A percentile compares a stretch with the other conserved stretches of the same genome.
phyloP scores from a whole-genome alignment of 2,329 filamentous ascomycete species.

The Metarhizium sp. region DNA sequence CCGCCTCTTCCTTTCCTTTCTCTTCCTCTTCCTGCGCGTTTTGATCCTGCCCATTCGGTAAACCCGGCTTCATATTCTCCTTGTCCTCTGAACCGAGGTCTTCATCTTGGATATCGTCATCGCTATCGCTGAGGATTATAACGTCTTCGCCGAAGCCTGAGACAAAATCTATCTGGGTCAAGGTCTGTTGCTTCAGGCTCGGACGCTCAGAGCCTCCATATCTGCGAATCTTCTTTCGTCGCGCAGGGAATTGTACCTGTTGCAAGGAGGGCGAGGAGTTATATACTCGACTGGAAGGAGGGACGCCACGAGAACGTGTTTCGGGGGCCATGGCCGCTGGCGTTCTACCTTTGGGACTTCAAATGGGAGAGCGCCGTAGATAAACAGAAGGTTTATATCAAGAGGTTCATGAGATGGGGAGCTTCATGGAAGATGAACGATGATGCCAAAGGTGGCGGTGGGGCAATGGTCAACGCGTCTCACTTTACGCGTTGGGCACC shows the following conservation, averaged over 20 bases:
- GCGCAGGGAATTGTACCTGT: conserved; percentile 29
- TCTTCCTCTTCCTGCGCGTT: conserved; percentile 1
- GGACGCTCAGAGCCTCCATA: conserved; percentile 20
- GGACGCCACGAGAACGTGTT: conserved; percentile 27
- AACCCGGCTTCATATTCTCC: conserved; percentile 8
- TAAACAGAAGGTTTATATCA: not conserved
- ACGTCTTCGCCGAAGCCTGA: conserved; percentile 22
- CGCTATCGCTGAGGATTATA: conserved; percentile 17
- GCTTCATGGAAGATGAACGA: not conserved
- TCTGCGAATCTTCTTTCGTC: conserved; percentile 24
- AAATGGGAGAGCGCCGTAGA: not conserved
- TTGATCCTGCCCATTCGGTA: not conserved
- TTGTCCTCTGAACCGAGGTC: conserved; percentile 8
- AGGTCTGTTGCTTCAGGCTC: conserved; percentile 29
- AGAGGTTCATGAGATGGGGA: not conserved
- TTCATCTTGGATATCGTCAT: conserved; percentile 5
- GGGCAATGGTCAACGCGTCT: not conserved
- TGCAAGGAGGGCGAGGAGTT: conserved; percentile 26
- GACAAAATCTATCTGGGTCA: conserved; percentile 33
- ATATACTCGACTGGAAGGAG: conserved; percentile 28
- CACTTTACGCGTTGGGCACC: conserved; percentile 2
- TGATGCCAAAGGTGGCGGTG: not conserved
- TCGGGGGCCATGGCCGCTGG: conserved; percentile 24
- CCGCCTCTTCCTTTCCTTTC: not conserved
- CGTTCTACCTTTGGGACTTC: not conserved